Conservation (phyloP, 306 rosid species). For the Citrullus amarus region DNA sequence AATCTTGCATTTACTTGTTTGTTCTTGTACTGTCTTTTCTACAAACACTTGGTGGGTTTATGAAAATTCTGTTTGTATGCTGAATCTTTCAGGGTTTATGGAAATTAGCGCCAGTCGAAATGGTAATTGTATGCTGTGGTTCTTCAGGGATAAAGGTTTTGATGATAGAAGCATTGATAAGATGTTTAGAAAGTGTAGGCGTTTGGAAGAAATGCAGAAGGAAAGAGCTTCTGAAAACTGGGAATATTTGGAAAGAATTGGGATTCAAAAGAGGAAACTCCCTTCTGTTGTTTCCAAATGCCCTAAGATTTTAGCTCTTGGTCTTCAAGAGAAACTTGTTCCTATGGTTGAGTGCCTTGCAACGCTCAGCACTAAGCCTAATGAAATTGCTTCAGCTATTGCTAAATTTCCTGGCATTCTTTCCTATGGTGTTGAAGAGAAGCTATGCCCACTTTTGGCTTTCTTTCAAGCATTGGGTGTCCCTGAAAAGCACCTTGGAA, state of each 20-base stretch:
- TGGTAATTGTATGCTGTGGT: constrained; percentile 66
- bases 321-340: constrained; percentile 67
- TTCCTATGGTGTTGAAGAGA: constrained; percentile 75
- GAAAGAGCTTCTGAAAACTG: constrained; percentile 76
- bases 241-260: constrained; percentile 61
- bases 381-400: constrained; percentile 62
- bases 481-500: constrained; percentile 73
- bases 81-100: constrained; percentile 26
- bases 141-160: constrained; percentile 81
- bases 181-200: constrained; percentile 61
- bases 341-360: constrained; percentile 74
- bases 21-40: neutral
- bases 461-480: constrained; percentile 75
- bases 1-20: neutral
- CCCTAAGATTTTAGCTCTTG: constrained; percentile 67
- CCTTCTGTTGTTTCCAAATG: constrained; percentile 77
- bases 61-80: neutral
- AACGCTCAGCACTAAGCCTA: constrained; percentile 59
- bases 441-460: constrained; percentile 87
- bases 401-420: constrained; percentile 73
- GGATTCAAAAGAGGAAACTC: constrained; percentile 74
- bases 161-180: constrained; percentile 61
- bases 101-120: constrained; percentile 38
- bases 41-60: neutral
- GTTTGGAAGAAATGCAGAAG: constrained; percentile 40